Evolutionary conservation across 352 stramenopile genomes (phyloP), one percentile per base, ranked within the genome.

Genomic region (Achlya hypogyna): DNA sequence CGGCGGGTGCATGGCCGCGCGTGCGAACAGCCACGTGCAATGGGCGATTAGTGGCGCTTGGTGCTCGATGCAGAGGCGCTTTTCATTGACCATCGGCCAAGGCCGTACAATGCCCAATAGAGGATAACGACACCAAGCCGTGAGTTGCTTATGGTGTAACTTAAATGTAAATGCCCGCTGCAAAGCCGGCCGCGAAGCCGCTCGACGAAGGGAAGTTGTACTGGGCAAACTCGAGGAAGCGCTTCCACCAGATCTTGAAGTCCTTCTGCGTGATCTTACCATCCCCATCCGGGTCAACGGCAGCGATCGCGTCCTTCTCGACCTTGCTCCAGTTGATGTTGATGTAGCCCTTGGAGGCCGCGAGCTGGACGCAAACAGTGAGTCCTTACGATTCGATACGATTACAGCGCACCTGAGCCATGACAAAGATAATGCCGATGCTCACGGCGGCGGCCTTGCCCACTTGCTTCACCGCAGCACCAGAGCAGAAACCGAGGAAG

Each of bases 241-340:
- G 82, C 28, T 82, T 62, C 69, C 88, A 82, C 75, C 79, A 92
- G 38, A 91, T 73, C 63, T 93, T 79, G 59, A 92, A 65, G 69
- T 96, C 87, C 38, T 88, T 72, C 69, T 79, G 82, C 43, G 86
- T 82, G 72, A 96, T 83, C 76, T 93, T 93, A 69, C 84, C 86
- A 53, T 96, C 86, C 63, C 80, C 78, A 70, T 95, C 83, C 0
- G 79, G 75, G 70, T 96, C 87, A 29, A 95, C 79, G n/a, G 81
- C 79, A 22, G 73, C 73, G 63, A 92, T 85, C 45, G 91, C 79
- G 69, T 94, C 86, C 58, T 89, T 89, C 62, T 96, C 82, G 34
- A 95, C 79, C 74, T 96, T 96, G 60, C 78, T 75, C 87, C 86
- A 96, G 71, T 95, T 87, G 64, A 96, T 91, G 63, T 94, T 74